phyloP scores from a whole-genome alignment of 2,329 filamentous ascomycete genomes.

The Arthrobotrys megalospora region DNA sequence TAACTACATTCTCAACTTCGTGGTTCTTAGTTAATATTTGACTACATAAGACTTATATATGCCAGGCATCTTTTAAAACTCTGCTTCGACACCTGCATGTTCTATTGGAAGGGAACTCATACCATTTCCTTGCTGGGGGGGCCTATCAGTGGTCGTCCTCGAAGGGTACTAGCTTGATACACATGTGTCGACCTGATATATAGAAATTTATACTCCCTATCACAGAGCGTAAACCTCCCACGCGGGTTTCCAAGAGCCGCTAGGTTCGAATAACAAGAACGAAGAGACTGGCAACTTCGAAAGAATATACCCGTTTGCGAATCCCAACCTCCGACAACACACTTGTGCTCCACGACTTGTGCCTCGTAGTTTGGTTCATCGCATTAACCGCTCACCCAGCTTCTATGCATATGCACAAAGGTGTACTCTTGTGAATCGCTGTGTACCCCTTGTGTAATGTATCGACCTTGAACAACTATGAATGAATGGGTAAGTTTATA shows the following conservation, averaged over 20 bases:
- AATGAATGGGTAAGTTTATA: too few species aligned
- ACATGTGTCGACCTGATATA: too few species aligned
- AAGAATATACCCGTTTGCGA: not conserved
- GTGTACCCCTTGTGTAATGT: too few species aligned
- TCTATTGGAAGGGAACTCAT: not conserved
- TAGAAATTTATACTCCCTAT: not conserved
- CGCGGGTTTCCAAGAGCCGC: not conserved
- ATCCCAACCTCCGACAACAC: not conserved
- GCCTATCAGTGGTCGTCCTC: too few species aligned
- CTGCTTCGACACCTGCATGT: not conserved
- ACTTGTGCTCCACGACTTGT: not conserved
- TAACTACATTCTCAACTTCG: not conserved
- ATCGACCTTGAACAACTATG: too few species aligned
- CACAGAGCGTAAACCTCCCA: not conserved
- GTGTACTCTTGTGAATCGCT: too few species aligned
- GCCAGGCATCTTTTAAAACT: conserved; percentile 7
- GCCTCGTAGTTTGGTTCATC: too few species aligned
- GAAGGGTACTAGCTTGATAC: too few species aligned
- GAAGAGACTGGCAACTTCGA: not conserved
- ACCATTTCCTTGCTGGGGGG: too few species aligned
- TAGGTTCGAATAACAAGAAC: not conserved
- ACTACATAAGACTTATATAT: not conserved
- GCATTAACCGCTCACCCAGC: too few species aligned
- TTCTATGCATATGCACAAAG: too few species aligned
- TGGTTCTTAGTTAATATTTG: not conserved